Conservation (phyloP, 768 basidiomycete species). For the Pisolithus orientalis region DNA sequence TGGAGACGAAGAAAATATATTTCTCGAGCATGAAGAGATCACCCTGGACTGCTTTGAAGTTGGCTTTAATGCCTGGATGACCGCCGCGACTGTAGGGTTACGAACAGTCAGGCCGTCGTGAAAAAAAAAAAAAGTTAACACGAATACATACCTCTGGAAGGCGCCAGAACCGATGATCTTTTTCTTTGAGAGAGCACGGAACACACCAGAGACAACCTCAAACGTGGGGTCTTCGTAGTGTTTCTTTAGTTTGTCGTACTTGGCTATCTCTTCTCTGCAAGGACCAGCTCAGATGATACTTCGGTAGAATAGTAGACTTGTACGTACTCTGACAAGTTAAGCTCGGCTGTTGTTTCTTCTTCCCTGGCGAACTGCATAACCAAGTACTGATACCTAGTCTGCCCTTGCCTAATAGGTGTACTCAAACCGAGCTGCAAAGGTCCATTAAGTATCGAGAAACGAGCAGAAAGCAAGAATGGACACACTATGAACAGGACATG, state of each 20-base stretch:
- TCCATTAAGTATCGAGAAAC: conserved; percentile 3
- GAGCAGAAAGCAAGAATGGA: conserved; percentile 4
- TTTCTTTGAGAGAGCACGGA: conserved; percentile 85
- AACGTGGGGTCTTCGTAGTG: conserved; percentile 94
- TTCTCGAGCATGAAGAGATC: conserved; percentile 98
- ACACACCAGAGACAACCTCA: conserved; percentile 90
- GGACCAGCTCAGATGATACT: not conserved
- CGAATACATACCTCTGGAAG: conserved; percentile 65
- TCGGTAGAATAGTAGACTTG: not conserved
- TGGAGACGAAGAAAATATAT: conserved; percentile 96
- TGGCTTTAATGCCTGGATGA: conserved; percentile 94
- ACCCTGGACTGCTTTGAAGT: conserved; percentile 93
- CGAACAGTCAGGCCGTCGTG: not conserved
- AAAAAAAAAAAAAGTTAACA: not conserved
- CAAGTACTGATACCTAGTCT: conserved; percentile 94
- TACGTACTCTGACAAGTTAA: conserved; percentile 87
- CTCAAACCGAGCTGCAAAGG: conserved; percentile 74
- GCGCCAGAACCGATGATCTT: conserved; percentile 85
- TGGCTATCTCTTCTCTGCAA: conserved; percentile 64
- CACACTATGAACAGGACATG: conserved; percentile 92
- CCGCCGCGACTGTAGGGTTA: conserved; percentile 62
- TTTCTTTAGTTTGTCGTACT: conserved; percentile 82
- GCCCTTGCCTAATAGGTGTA: conserved; percentile 94
- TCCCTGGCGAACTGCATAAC: conserved; percentile 98
- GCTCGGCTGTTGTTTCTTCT: conserved; percentile 92